Conservation (phyloP, 805 yeast species). For the Yueomyces sinensis region DNA sequence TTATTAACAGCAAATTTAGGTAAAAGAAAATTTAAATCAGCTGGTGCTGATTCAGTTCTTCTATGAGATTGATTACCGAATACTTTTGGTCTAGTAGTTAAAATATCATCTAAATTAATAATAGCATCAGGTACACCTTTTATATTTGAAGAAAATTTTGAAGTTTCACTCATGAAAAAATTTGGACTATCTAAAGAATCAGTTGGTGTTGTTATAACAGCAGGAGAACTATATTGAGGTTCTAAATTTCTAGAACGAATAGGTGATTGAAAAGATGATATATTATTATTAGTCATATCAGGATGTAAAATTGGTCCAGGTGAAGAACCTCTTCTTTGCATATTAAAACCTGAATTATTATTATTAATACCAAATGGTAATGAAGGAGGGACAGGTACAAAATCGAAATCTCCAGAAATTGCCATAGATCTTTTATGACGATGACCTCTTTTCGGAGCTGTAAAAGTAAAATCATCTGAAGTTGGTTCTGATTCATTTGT, state of each 20-base stretch:
- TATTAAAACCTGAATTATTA: constrained; percentile 7
- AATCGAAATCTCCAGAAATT: constrained; percentile 74
- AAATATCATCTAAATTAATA: constrained; percentile 43
- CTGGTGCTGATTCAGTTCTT: constrained; percentile 46
- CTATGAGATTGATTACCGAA: constrained; percentile 31
- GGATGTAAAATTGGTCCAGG: constrained; percentile 10
- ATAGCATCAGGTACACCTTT: constrained; percentile 37
- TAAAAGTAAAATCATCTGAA: neutral
- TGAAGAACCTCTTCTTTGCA: neutral
- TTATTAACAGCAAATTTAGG: neutral
- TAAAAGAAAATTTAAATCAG: constrained; percentile 25
- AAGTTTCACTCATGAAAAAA: constrained; percentile 22
- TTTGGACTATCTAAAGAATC: constrained; percentile 10
- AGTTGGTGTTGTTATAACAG: neutral
- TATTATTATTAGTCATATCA: constrained; percentile 40
- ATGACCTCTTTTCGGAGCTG: constrained; percentile 39
- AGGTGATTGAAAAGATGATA: constrained; percentile 3
- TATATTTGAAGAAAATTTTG: constrained; percentile 17
- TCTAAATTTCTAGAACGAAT: neutral
- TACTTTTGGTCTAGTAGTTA: constrained; percentile 25
- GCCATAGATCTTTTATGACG: constrained; percentile 82
- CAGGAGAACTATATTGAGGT: neutral
- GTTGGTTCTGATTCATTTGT: constrained; percentile 1
- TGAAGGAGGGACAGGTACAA: constrained; percentile 7
- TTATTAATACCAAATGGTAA: constrained; percentile 5